Percentiles rank a stretch among this genome's conserved stretches.
Evolutionary conservation across 495 filamentous ascomycete species (phyloP).

Genomic region (Talaromyces ruber): DNA sequence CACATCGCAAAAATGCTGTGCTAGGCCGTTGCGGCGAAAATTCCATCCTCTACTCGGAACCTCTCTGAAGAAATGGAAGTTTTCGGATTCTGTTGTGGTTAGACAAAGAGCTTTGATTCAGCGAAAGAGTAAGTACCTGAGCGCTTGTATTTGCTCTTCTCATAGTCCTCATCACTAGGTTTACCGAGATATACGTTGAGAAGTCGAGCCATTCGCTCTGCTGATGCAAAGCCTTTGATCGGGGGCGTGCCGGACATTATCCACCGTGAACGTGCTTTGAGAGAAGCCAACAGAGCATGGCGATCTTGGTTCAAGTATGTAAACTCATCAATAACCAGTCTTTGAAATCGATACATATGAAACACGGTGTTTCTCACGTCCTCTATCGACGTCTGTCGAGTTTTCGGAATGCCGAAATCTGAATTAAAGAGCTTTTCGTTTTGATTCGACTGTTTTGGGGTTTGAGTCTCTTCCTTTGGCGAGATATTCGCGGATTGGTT

Average conservation of each 20-base stretch:
- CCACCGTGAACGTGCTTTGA: slow-evolving; percentile 51
- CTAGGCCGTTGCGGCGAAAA: slow-evolving; percentile 33
- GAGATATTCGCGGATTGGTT: too few relatives aligned
- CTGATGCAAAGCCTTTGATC: slow-evolving; percentile 46
- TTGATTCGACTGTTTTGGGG: background rate
- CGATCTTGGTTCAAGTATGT: slow-evolving; percentile 41
- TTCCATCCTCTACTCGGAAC: slow-evolving; percentile 44
- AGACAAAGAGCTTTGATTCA: background rate
- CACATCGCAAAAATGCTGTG: slow-evolving; percentile 43
- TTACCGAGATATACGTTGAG: slow-evolving; percentile 48
- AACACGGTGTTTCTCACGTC: slow-evolving; percentile 28
- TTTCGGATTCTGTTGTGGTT: slow-evolving; percentile 30
- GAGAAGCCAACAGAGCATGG: slow-evolving; percentile 17
- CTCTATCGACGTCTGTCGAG: background rate
- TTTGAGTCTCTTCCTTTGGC: background rate
- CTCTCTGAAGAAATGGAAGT: slow-evolving; percentile 35
- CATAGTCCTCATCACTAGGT: slow-evolving; percentile 32
- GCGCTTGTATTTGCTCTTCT: slow-evolving; percentile 20
- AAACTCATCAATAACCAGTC: slow-evolving; percentile 63
- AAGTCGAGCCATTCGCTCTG: slow-evolving; percentile 48
- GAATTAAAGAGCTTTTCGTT: background rate
- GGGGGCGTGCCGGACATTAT: slow-evolving; percentile 60
- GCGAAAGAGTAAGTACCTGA: slow-evolving; percentile 18
- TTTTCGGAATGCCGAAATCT: slow-evolving; percentile 17
- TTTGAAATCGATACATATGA: slow-evolving; percentile 53